Percentiles rank a stretch among this genome's conserved stretches.
Conservation (phyloP, 208 protist species). For the Trypanosoma brucei region DNA sequence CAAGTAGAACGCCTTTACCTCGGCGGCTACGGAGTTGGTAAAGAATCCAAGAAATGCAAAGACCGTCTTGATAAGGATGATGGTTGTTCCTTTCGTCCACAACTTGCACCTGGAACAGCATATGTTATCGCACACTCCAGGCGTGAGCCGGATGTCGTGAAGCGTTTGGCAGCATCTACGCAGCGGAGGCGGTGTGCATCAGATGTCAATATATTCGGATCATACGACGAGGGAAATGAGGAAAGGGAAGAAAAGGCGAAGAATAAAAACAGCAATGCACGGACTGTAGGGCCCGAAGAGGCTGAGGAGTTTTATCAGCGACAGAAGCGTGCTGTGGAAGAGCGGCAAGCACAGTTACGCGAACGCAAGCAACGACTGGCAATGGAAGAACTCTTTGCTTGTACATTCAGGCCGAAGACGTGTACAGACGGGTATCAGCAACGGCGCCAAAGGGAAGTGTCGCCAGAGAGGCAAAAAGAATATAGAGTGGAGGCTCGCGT, state of each 20-base stretch:
- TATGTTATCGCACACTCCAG: slow-evolving; percentile 31
- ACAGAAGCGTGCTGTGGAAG: slow-evolving; percentile 34
- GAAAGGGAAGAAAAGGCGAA: slow-evolving; percentile 5
- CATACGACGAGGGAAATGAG: neutral
- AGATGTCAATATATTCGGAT: slow-evolving; percentile 4
- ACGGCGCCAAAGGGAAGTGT: slow-evolving; percentile 6
- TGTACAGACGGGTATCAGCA: slow-evolving; percentile 25
- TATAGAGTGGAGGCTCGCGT: slow-evolving; percentile 20
- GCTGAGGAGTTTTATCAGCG: slow-evolving; percentile 52
- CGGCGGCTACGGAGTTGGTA: slow-evolving; percentile 18
- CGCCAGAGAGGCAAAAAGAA: neutral
- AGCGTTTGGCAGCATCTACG: slow-evolving; percentile 33
- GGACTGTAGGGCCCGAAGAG: slow-evolving; percentile 20
- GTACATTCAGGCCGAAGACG: slow-evolving; percentile 74
- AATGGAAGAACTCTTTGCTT: slow-evolving; percentile 64
- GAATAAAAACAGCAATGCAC: slow-evolving; percentile 3
- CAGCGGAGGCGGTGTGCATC: slow-evolving; percentile 3
- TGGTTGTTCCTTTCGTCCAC: slow-evolving; percentile 61
- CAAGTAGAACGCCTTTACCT: slow-evolving; percentile 63
- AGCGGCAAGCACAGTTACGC: slow-evolving; percentile 21
- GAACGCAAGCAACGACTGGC: slow-evolving; percentile 20
- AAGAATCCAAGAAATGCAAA: slow-evolving; percentile 32
- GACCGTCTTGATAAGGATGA: slow-evolving; percentile 13
- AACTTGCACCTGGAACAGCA: slow-evolving; percentile 56
- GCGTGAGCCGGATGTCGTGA: slow-evolving; percentile 65